Evolutionary conservation across 352 stramenopile genomes (phyloP).

Genomic region (Globisporangium recalcitrans): DNA sequence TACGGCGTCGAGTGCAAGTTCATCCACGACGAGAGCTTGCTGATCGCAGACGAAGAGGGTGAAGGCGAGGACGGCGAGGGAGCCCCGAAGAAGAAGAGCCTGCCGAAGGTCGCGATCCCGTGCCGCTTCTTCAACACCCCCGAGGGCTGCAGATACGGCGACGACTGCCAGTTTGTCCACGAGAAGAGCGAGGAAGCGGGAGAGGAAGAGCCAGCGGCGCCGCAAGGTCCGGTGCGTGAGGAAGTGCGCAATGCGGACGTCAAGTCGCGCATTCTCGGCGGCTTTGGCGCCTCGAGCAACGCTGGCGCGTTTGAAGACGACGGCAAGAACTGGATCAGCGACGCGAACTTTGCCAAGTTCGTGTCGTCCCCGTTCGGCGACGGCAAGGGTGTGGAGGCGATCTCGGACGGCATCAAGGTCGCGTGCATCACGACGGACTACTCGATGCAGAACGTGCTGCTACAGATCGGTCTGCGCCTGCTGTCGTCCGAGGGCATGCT

Average conservation of each 20-base stretch:
- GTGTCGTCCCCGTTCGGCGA: conserved; percentile 72
- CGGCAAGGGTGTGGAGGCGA: conserved; percentile 53
- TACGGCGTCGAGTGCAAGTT: conserved; percentile 79
- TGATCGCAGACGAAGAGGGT: conserved; percentile 10
- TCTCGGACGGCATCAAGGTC: conserved; percentile 44
- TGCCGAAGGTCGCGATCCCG: conserved; percentile 65
- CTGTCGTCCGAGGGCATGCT: conserved; percentile 80
- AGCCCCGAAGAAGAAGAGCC: conserved; percentile 13
- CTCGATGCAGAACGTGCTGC: conserved; percentile 88
- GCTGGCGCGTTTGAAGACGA: conserved; percentile 73
- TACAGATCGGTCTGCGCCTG: conserved; percentile 84
- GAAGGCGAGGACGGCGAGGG: conserved; percentile 13
- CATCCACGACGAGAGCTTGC: conserved; percentile 55
- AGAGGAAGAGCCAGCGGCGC: conserved; percentile 18
- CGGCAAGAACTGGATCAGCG: conserved; percentile 86
- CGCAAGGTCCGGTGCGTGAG: conserved; percentile 32
- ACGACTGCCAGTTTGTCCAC: conserved; percentile 70
- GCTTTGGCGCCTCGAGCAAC: conserved; percentile 75
- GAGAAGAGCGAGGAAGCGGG: conserved; percentile 30
- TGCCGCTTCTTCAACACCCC: conserved; percentile 76
- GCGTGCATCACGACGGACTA: conserved; percentile 88
- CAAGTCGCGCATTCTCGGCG: conserved; percentile 85
- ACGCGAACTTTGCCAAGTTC: conserved; percentile 57
- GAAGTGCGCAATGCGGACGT: conserved; percentile 72
- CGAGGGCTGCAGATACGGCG: conserved; percentile 67